Percentiles rank a stretch among this genome's conserved stretches.
These are phyloP conservation scores for Coemansia sp. DNA, from an alignment of 192 early-diverging fungal genomes.

Conservation along the genomic window DNA sequence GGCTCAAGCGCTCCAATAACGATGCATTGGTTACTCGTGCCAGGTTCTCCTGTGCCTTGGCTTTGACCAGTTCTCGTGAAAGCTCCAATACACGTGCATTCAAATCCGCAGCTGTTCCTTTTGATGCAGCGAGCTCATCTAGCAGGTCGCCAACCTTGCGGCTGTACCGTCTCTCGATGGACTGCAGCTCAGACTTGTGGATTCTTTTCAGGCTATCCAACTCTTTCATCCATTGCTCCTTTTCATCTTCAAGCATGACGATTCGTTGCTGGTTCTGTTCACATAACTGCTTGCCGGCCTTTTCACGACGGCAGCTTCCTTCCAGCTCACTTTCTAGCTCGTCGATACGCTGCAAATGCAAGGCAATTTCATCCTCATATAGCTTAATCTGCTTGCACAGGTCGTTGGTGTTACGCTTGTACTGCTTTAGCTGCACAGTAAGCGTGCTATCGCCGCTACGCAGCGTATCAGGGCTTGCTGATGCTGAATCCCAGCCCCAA, in stretches of 20 bases:
- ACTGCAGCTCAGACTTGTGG: constrained; percentile 19
- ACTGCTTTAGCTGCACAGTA: constrained; percentile 25
- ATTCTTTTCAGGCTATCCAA: neutral
- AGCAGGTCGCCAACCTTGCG: constrained; percentile 13
- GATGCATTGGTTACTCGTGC: neutral
- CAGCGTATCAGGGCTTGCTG: constrained; percentile 7
- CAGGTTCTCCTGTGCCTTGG: constrained; percentile 7
- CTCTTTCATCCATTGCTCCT: constrained; percentile 22
- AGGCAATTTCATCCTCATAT: constrained; percentile 21
- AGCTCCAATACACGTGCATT: constrained; percentile 17
- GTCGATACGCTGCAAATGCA: constrained; percentile 9
- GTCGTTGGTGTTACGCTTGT: constrained; percentile 26
- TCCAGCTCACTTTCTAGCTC: constrained; percentile 17
- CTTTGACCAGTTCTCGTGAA: constrained; percentile 14
- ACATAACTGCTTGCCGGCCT: constrained; percentile 4
- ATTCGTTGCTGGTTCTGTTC: constrained; percentile 13
- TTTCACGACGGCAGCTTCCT: constrained; percentile 15
- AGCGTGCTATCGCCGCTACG: constrained; percentile 10
- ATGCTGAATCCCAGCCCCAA: constrained; percentile 16
- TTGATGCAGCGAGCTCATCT: constrained; percentile 13
- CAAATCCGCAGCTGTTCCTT: constrained; percentile 14
- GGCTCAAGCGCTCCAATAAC: constrained; percentile 13
- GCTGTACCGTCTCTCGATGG: constrained; percentile 18
- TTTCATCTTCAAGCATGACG: constrained; percentile 21
- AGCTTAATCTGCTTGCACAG: constrained; percentile 25